phyloP scores from a whole-genome alignment of 106 monocot genomes.

The Platanthera zijinensis region DNA sequence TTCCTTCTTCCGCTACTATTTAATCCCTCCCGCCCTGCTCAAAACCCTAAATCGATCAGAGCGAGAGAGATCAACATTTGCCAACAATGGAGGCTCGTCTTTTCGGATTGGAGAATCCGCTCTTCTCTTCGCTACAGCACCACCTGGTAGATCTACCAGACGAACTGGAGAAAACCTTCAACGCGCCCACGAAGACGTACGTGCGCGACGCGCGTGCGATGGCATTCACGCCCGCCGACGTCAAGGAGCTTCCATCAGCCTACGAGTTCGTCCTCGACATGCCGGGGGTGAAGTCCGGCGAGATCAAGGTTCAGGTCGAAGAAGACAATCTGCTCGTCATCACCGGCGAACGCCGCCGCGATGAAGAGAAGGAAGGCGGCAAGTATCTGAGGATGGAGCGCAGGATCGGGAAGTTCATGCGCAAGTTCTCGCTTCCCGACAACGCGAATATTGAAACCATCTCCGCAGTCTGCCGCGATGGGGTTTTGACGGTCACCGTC shows the following conservation, averaged over 20 bases:
- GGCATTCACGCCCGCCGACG: slow-evolving; percentile 73
- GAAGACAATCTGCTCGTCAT: slow-evolving; percentile 36
- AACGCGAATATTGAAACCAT: slow-evolving; percentile 42
- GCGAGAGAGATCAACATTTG: no score
- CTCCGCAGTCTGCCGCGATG: slow-evolving; percentile 47
- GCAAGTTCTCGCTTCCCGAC: slow-evolving; percentile 51
- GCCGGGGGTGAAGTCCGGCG: slow-evolving; percentile 53
- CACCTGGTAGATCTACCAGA: slow-evolving; percentile 41
- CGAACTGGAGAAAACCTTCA: slow-evolving; percentile 28
- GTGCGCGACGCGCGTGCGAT: slow-evolving; percentile 63
- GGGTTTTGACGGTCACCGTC: slow-evolving; percentile 59
- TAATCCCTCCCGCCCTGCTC: no score
- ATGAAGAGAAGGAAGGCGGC: slow-evolving; percentile 23
- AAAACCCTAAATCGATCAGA: no score
- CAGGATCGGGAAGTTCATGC: slow-evolving; percentile 65
- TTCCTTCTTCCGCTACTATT: no score
- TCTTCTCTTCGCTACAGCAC: slow-evolving; percentile 33
- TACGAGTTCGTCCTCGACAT: slow-evolving; percentile 70
- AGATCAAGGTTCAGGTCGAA: slow-evolving; percentile 52
- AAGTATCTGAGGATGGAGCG: slow-evolving; percentile 67
- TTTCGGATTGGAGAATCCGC: slow-evolving; percentile 1
- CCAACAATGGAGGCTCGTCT: background rate
- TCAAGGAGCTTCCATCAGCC: slow-evolving; percentile 51
- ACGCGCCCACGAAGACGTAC: slow-evolving; percentile 42
- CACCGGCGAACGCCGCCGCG: slow-evolving; percentile 30